These are phyloP conservation scores for Furcasterigmium furcatum DNA, from an alignment of 2,329 filamentous ascomycete species.

Conservation along the genomic window DNA sequence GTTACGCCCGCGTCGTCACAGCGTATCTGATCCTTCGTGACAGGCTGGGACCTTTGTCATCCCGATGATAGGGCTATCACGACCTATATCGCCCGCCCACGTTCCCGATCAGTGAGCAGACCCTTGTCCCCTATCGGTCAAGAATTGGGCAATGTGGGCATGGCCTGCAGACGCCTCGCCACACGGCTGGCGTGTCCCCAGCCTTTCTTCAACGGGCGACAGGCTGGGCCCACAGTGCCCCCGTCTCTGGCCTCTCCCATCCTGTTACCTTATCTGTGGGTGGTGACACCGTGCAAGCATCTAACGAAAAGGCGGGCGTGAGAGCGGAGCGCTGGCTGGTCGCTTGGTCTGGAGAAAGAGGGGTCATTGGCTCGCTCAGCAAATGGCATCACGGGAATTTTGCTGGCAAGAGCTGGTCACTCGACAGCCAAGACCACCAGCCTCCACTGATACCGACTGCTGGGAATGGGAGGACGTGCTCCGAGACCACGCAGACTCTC, in stretches of 20 bases:
- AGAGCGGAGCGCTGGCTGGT: too few species aligned
- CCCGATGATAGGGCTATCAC: background rate
- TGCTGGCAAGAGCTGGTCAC: background rate
- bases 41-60: background rate
- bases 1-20: too few species aligned
- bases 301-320: too few species aligned
- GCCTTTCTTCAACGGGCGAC: slow-evolving; percentile 7
- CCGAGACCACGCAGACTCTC: background rate
- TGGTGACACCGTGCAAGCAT: background rate
- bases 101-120: background rate
- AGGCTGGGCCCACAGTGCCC: slow-evolving; percentile 1
- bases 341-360: background rate
- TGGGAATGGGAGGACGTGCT: slow-evolving; percentile 1
- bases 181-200: slow-evolving; percentile 6
- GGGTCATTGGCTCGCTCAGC: background rate
- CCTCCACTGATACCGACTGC: slow-evolving; percentile 4
- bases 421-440: background rate
- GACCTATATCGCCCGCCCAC: background rate
- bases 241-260: slow-evolving; percentile 11
- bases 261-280: slow-evolving; percentile 12
- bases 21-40: too few species aligned
- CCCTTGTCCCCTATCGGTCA: too few species aligned
- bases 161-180: too few species aligned
- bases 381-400: background rate
- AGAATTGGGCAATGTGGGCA: background rate